Evolutionary conservation across 2,329 filamentous ascomycete genomes (phyloP).

Genomic region (Pseudogymnoascus sp.): DNA sequence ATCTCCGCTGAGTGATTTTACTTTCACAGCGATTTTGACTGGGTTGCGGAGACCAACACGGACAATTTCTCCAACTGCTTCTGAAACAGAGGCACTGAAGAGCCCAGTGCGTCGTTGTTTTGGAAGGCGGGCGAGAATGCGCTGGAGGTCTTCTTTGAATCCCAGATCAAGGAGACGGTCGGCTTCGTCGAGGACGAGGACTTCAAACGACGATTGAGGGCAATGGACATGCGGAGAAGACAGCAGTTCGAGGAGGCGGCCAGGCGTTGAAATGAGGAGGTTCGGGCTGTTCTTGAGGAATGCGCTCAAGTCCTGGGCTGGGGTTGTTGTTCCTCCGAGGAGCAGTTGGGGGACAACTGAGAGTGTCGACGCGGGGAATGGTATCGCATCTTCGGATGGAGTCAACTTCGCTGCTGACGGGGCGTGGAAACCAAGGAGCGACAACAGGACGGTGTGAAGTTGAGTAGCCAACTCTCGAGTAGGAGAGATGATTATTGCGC

Average conservation of each 20-base stretch:
- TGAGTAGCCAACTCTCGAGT: conserved; percentile 89
- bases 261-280: conserved; percentile 83
- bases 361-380: conserved; percentile 37
- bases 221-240: conserved; percentile 83
- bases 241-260: conserved; percentile 79
- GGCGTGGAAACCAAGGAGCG: conserved; percentile 74
- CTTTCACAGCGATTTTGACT: conserved; percentile 89
- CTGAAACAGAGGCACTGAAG: conserved; percentile 93
- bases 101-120: conserved; percentile 91
- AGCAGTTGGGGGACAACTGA: conserved; percentile 80
- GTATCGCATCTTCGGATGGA: conserved; percentile 49
- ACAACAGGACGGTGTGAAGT: conserved; percentile 74
- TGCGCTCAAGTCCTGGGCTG: conserved; percentile 76
- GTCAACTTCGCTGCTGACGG: conserved; percentile 64
- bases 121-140: conserved; percentile 74
- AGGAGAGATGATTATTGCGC: conserved; percentile 85
- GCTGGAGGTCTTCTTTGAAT: conserved; percentile 85
- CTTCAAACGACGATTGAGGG: conserved; percentile 82
- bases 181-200: conserved; percentile 88
- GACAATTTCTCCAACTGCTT: conserved; percentile 89
- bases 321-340: conserved; percentile 72
- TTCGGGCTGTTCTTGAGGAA: conserved; percentile 85
- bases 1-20: conserved; percentile 69
- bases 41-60: conserved; percentile 88
- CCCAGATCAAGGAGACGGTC: conserved; percentile 88